phyloP scores from a whole-genome alignment of 2,329 filamentous ascomycete genomes.

The Penicillium sp. region DNA sequence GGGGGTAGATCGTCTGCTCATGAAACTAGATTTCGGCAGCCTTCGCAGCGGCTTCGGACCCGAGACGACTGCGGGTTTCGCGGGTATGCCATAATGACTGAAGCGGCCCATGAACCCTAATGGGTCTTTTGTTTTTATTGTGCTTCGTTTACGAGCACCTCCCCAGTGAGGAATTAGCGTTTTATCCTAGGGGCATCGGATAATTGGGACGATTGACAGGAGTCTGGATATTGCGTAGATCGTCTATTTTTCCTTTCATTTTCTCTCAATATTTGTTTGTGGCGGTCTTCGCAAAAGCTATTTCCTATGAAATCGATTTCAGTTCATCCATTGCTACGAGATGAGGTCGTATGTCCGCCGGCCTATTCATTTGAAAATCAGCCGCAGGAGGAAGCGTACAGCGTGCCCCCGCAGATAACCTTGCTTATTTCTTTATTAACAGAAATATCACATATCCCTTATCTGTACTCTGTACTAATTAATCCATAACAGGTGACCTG shows the following conservation, averaged over 20 bases:
- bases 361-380: not conserved
- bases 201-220: not conserved
- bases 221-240: not conserved
- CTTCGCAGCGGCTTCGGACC: conserved; percentile 17
- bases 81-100: conserved; percentile 12
- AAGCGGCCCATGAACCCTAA: not conserved
- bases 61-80: conserved; percentile 18
- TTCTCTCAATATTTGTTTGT: not conserved
- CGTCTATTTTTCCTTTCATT: not conserved
- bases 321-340: conserved; percentile 5
- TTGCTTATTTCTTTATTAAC: not conserved
- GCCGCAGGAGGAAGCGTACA: not conserved
- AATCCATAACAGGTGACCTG: conserved; percentile 11
- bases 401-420: not conserved
- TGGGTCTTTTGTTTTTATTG: not conserved
- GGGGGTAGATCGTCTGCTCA: conserved; percentile 78
- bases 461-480: not conserved
- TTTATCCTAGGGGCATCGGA: not conserved
- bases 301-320: not conserved
- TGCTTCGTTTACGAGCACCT: not conserved
- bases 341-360: conserved; percentile 5
- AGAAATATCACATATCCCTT: not conserved
- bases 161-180: conserved; percentile 5
- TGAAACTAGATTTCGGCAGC: conserved; percentile 74
- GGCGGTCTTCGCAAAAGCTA: not conserved